Conservation (phyloP, 768 basidiomycete species). For the Terana coerulea region DNA sequence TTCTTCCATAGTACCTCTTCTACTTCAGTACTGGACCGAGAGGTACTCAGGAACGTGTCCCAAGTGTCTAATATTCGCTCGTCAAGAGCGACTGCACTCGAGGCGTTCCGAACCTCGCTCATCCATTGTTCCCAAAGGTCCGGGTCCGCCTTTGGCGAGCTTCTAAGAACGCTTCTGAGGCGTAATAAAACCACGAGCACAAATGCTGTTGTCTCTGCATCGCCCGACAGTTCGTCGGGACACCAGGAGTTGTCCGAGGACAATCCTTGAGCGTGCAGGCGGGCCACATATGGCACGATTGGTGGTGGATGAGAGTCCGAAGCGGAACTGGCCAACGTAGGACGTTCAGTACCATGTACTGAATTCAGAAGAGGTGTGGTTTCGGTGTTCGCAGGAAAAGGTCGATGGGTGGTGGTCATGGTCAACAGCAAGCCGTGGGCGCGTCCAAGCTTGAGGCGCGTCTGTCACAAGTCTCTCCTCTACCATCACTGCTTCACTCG, state of each 20-base stretch:
- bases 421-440: neutral
- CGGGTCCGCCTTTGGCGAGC: neutral
- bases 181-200: conserved; percentile 22
- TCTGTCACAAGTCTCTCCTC: too few species aligned
- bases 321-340: neutral
- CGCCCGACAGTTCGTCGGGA: conserved; percentile 6
- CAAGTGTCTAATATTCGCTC: conserved; percentile 33
- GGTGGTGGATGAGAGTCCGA: neutral
- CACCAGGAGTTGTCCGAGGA: conserved; percentile 9
- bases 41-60: conserved; percentile 39
- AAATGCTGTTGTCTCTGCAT: conserved; percentile 18
- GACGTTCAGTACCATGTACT: neutral
- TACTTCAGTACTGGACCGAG: conserved; percentile 38
- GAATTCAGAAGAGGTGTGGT: neutral
- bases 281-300: conserved; percentile 16
- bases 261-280: conserved; percentile 12
- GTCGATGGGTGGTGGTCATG: conserved; percentile 1
- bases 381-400: neutral
- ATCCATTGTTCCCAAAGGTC: conserved; percentile 46
- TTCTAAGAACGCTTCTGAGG: conserved; percentile 10
- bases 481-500: too few species aligned
- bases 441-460: too few species aligned
- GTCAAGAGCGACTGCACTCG: conserved; percentile 31
- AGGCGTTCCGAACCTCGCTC: conserved; percentile 21
- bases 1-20: conserved; percentile 46